These are phyloP conservation scores for Aureobasidium leucospermi DNA, from an alignment of 2,329 filamentous ascomycete species.

Conservation along the genomic window DNA sequence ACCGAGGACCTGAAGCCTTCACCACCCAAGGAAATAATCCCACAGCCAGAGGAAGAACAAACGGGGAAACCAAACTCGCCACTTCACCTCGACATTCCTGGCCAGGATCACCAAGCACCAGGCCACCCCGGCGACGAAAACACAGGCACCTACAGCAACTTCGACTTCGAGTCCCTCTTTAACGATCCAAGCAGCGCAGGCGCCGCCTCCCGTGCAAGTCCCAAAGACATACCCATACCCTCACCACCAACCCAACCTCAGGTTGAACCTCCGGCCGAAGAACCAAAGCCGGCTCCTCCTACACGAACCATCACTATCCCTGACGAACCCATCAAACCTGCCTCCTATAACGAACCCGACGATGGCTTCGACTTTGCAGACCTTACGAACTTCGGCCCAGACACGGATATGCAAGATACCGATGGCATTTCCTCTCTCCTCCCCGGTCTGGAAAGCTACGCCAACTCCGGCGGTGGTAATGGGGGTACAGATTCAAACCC, in stretches of 20 bases:
- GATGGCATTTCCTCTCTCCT: constrained; percentile 30
- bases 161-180: constrained; percentile 31
- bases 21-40: neutral
- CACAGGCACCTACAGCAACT: constrained; percentile 20
- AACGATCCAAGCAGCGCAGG: constrained; percentile 22
- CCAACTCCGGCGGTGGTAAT: constrained; percentile 23
- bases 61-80: neutral
- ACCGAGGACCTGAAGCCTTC: constrained; percentile 7
- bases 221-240: neutral
- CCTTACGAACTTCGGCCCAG: constrained; percentile 21
- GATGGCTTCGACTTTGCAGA: constrained; percentile 15
- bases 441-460: constrained; percentile 35
- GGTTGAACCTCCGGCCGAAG: neutral
- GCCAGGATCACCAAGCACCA: constrained; percentile 9
- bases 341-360: neutral
- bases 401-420: constrained; percentile 20
- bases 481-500: neutral
- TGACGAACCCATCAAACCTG: constrained; percentile 1
- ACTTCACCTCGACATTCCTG: constrained; percentile 9
- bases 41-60: neutral
- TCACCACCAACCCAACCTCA: neutral
- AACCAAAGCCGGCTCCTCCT: neutral
- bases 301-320: neutral
- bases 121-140: constrained; percentile 11
- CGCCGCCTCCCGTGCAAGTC: constrained; percentile 16